These are phyloP conservation scores for Trypanosoma mega DNA, from an alignment of 208 protist genomes.

Conservation along the genomic window DNA sequence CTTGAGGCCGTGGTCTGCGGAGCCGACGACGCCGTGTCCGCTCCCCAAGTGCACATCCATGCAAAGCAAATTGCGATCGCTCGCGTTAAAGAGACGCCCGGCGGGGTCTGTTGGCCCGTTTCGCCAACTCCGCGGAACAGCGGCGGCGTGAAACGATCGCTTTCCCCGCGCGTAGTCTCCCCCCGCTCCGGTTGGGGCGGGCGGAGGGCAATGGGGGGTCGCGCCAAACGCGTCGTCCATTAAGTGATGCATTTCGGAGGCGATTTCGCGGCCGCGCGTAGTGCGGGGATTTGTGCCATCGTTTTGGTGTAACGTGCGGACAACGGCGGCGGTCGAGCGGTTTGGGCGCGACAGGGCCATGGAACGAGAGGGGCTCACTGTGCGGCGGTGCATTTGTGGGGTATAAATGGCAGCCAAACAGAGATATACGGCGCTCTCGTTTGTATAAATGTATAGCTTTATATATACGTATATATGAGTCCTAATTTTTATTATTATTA, in stretches of 20 bases:
- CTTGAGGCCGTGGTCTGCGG: slow-evolving; percentile 82
- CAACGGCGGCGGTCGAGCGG: slow-evolving; percentile 25
- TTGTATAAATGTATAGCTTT: neutral
- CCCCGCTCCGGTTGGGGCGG: neutral
- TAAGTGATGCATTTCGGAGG: slow-evolving; percentile 51
- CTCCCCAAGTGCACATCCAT: slow-evolving; percentile 63
- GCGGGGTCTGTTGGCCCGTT: slow-evolving; percentile 42
- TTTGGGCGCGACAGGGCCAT: too few species aligned
- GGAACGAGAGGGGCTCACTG: slow-evolving; percentile 8
- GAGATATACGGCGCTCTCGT: neutral
- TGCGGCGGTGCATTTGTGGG: slow-evolving; percentile 15
- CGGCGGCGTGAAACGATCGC: slow-evolving; percentile 12
- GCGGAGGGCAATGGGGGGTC: slow-evolving; percentile 21
- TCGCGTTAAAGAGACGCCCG: slow-evolving; percentile 72
- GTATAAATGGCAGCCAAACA: slow-evolving; percentile 3
- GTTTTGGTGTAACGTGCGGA: slow-evolving; percentile 35
- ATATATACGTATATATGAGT: slow-evolving; percentile 9
- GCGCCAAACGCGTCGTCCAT: slow-evolving; percentile 62
- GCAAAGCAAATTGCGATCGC: slow-evolving; percentile 83
- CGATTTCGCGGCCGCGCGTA: slow-evolving; percentile 40
- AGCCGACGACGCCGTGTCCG: slow-evolving; percentile 67
- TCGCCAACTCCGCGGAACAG: slow-evolving; percentile 34
- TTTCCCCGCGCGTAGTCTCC: slow-evolving; percentile 24
- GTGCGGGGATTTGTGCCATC: slow-evolving; percentile 31
- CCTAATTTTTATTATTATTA: slow-evolving; percentile 16